These are phyloP conservation scores for Aspergillus novofumigatus DNA, from an alignment of 2,329 filamentous ascomycete genomes.

Conservation along the genomic window DNA sequence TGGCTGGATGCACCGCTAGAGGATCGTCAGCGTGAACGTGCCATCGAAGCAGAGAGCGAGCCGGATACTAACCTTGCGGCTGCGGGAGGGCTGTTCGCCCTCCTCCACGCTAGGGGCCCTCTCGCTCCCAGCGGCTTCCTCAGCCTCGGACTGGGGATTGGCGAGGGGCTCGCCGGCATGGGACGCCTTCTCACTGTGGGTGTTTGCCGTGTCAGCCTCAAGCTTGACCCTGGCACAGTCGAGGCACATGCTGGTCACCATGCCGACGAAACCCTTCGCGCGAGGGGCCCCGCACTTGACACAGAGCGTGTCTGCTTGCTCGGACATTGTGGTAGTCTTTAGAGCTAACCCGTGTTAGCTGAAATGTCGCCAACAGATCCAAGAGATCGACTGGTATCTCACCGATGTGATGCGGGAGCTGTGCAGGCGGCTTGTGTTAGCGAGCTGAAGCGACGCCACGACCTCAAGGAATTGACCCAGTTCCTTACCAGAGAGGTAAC, in stretches of 20 bases:
- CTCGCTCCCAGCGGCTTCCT: not conserved
- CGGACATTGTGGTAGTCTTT: not conserved
- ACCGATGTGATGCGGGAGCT: not conserved
- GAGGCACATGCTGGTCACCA: not conserved
- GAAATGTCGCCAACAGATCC: not conserved
- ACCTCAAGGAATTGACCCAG: not conserved
- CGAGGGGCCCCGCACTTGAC: not conserved
- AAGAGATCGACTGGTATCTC: not conserved
- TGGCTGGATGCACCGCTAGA: not conserved
- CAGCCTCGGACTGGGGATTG: not conserved
- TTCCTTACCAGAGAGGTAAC: not conserved
- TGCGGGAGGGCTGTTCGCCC: conserved; percentile 1
- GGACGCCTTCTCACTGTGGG: not conserved
- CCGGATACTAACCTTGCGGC: not conserved
- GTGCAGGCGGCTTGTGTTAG: not conserved
- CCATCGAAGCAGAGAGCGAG: not conserved
- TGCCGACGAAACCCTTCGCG: not conserved
- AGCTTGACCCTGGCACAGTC: not conserved
- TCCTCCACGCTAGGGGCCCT: not conserved
- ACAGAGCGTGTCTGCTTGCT: not conserved
- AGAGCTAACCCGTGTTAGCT: not conserved
- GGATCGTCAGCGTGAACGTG: not conserved
- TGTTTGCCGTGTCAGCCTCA: not conserved
- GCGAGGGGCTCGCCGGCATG: not conserved
- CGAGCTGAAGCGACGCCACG: not conserved